These are phyloP conservation scores for Aspergillus ochraceoroseus DNA, from an alignment of 2,329 filamentous ascomycete genomes.

Conservation along the genomic window DNA sequence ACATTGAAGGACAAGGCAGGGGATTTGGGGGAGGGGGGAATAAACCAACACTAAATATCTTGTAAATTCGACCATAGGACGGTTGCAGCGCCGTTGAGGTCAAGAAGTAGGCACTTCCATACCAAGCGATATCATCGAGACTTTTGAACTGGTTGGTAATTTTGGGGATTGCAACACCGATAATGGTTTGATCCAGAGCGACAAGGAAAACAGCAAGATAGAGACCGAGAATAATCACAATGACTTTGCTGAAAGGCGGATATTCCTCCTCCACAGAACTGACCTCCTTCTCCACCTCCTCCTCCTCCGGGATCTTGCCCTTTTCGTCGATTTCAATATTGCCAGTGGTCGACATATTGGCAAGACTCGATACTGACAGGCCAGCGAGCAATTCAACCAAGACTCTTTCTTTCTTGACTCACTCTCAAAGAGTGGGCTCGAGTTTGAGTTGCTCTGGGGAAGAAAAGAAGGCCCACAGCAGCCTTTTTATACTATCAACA, in stretches of 20 bases:
- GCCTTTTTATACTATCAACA: too few species aligned
- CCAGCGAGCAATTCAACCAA: not conserved
- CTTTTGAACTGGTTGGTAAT: constrained; percentile 35
- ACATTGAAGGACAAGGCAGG: not conserved
- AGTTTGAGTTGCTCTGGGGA: not conserved
- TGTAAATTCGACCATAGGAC: constrained; percentile 9
- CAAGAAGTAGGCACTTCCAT: constrained; percentile 13
- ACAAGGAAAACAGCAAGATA: constrained; percentile 28
- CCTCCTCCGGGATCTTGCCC: not conserved
- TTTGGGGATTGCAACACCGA: constrained; percentile 33
- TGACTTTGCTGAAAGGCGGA: constrained; percentile 18
- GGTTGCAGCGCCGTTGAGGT: constrained; percentile 10
- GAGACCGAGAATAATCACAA: constrained; percentile 22
- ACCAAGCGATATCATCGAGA: constrained; percentile 15
- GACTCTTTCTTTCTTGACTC: not conserved
- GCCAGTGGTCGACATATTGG: not conserved
- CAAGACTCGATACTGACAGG: not conserved
- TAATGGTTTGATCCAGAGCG: constrained; percentile 30
- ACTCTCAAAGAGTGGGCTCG: too few species aligned
- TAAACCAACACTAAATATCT: constrained; percentile 8
- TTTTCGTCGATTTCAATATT: constrained; percentile 3
- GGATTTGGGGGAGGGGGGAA: too few species aligned
- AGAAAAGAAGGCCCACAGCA: too few species aligned
- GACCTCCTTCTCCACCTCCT: not conserved
- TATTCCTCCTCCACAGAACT: constrained; percentile 14